Evolutionary conservation across 495 filamentous ascomycete genomes (phyloP).

Genomic region (Aspergillus carlsbadensis): DNA sequence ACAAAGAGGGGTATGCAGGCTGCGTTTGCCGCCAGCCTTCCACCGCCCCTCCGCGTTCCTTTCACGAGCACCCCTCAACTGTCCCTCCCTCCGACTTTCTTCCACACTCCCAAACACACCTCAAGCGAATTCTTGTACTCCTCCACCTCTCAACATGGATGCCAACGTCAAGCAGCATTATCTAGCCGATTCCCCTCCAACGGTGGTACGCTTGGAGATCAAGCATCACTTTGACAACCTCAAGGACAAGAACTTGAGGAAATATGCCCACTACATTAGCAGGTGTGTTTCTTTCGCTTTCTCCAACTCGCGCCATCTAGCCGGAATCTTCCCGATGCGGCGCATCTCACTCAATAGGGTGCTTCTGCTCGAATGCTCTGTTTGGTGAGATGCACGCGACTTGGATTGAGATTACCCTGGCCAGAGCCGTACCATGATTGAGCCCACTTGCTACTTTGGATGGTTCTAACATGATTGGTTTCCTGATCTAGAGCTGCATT

Average conservation of each 20-base stretch:
- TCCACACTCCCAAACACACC: conserved; percentile 16
- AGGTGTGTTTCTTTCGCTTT: conserved; percentile 48
- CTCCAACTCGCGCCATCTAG: neutral
- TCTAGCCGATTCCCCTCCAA: conserved; percentile 85
- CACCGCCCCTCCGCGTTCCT: conserved; percentile 32
- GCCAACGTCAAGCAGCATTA: conserved; percentile 59
- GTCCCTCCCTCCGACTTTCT: conserved; percentile 3
- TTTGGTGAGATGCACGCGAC: too few relatives aligned
- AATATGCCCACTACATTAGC: conserved; percentile 92
- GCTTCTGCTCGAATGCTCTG: too few relatives aligned
- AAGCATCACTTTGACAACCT: conserved; percentile 87
- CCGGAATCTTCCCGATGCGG: neutral
- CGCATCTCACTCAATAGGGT: too few relatives aligned
- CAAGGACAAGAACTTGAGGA: conserved; percentile 63
- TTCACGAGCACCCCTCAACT: conserved; percentile 14
- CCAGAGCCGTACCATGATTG: neutral
- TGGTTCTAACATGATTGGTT: neutral
- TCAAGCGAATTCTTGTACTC: conserved; percentile 18
- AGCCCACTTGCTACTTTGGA: neutral
- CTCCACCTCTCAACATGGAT: conserved; percentile 34
- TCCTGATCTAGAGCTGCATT: conserved; percentile 66
- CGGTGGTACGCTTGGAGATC: conserved; percentile 80
- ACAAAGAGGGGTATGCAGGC: conserved; percentile 31
- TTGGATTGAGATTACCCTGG: too few relatives aligned
- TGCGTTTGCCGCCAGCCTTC: conserved; percentile 27